phyloP scores from a whole-genome alignment of 73 alveolate species.

The Symbiodinium pilosum region DNA sequence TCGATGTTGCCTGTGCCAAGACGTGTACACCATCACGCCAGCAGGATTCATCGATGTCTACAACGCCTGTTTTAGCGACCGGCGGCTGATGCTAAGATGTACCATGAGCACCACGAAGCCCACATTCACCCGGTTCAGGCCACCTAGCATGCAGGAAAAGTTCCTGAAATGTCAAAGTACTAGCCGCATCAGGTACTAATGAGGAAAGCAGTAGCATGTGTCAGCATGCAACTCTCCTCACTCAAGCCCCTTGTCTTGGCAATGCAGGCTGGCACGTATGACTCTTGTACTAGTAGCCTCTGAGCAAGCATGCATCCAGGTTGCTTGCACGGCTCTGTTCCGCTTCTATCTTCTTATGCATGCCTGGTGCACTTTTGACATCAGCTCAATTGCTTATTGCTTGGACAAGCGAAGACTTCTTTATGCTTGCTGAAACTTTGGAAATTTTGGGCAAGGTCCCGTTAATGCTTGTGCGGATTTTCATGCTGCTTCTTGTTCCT shows the following conservation, averaged over 20 bases:
- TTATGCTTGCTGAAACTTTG: no score
- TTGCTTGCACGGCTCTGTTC: no score
- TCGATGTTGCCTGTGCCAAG: constrained; percentile 23
- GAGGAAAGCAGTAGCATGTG: background rate
- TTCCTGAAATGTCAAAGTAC: background rate
- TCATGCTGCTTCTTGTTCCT: no score
- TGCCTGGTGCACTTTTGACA: no score
- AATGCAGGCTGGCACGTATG: background rate
- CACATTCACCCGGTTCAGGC: constrained; percentile 82
- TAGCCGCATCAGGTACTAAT: no score
- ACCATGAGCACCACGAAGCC: constrained; percentile 83
- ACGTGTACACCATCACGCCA: background rate
- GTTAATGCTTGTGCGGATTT: no score
- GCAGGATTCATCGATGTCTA: background rate
- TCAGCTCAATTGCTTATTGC: no score
- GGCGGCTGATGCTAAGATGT: constrained; percentile 83
- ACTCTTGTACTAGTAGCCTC: no score
- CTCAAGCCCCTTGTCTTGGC: background rate
- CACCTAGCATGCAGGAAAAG: background rate
- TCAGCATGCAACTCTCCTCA: background rate
- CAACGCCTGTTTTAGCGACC: constrained; percentile 71
- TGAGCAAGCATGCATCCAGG: no score
- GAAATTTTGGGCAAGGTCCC: no score
- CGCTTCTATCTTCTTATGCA: no score
- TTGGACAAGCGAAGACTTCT: no score